Evolutionary conservation across 768 basidiomycete genomes (phyloP), one percentile per base, ranked within the genome.

Genomic region (Boletus coccyginus): DNA sequence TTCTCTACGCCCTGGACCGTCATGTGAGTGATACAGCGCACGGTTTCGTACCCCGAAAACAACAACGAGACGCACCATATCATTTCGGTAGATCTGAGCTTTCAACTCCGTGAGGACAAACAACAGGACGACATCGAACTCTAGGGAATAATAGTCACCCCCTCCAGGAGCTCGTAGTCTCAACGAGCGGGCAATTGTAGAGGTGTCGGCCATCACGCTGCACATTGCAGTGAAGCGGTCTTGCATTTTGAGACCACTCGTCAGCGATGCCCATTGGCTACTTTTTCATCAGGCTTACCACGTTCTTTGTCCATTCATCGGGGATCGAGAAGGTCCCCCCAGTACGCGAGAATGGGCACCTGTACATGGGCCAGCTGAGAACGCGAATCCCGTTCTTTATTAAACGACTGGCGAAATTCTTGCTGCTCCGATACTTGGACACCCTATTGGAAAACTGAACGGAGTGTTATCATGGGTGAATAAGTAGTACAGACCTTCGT

Each of bases 61-160:
- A 21, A 14, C 1, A 12, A 33, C 5, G 24, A 19, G 36, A 75
- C 74, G 16, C 66, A 80, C 79, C 32, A 74, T 17, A 24, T 60
- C 53, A 7, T 66, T 64, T 79, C 81, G 83, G 10, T 72, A 70
- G n/a, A 83, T 74, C 49, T 80, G 77, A 0, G 81, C 81, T 63
- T 77, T 77, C 50, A 82, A 59, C 50, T 83, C 82, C 12, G 80
- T 83, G 33, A 78, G 61, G 1, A 81, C 82, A 55, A 84, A 81
- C 1, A 77, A 66, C 13, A 84, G 56, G 11, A 83, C 69, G 9
- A 84, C 56, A 10, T 67, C 70, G 47, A 71, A 55, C n/a, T 71
- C 66, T 39, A 70, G 52, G n/a, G 52, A 52, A 19, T 59, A 70
- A 40, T 71, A 71, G 7, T 41, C 29, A 27, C 14, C 29, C 32